These are phyloP conservation scores for Rubroboletus satanas DNA, from an alignment of 768 basidiomycete species.

Conservation along the genomic window DNA sequence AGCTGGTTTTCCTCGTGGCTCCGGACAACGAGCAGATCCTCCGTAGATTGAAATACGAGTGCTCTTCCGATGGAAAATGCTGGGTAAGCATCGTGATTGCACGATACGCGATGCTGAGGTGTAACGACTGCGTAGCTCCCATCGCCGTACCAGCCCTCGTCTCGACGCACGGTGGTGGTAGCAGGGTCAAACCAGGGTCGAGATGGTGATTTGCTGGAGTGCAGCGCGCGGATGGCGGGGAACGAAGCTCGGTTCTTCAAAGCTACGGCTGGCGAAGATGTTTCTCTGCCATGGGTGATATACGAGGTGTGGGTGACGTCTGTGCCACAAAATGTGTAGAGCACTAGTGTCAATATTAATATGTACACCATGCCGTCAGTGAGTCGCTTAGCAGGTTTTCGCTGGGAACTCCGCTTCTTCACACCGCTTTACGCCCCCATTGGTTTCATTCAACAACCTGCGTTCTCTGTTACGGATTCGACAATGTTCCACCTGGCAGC, in stretches of 20 bases:
- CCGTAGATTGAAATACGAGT: slow-evolving; percentile 24
- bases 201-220: slow-evolving; percentile 21
- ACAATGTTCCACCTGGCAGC: slow-evolving; percentile 24
- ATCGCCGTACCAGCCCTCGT: slow-evolving; percentile 13
- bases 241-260: slow-evolving; percentile 29
- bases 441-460: slow-evolving; percentile 4
- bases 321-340: slow-evolving; percentile 9
- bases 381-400: background rate
- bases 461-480: background rate
- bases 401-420: slow-evolving; percentile 21
- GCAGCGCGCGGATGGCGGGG: slow-evolving; percentile 20
- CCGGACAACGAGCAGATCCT: slow-evolving; percentile 32
- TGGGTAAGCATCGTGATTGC: slow-evolving; percentile 30
- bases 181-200: background rate
- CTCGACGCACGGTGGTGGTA: slow-evolving; percentile 3
- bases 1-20: slow-evolving; percentile 38
- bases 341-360: too few relatives aligned
- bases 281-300: slow-evolving; percentile 34
- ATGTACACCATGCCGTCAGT: background rate
- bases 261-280: slow-evolving; percentile 23
- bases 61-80: slow-evolving; percentile 26
- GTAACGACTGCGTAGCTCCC: slow-evolving; percentile 7
- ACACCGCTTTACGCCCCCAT: slow-evolving; percentile 4
- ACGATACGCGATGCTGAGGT: background rate
- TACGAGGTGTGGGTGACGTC: slow-evolving; percentile 41